A percentile compares a stretch with the other conserved stretches of the same genome.
These are phyloP conservation scores for Gentiana straminea DNA, from an alignment of 257 asterid genomes.

Conservation along the genomic window DNA sequence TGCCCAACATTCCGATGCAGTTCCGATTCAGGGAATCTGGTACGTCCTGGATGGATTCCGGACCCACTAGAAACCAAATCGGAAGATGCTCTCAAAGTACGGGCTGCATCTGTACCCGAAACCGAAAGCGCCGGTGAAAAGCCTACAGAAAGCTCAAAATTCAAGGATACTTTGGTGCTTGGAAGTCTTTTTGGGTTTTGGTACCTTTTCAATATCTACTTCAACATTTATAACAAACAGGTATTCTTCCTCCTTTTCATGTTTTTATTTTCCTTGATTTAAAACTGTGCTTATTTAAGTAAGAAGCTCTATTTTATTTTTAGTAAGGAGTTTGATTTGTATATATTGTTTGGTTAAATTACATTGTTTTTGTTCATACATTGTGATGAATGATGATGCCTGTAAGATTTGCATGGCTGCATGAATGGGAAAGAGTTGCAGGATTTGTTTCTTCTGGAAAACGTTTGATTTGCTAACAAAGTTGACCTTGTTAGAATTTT, in stretches of 20 bases:
- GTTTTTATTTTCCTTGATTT: not conserved
- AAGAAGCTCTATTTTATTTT: not conserved
- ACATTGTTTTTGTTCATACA: not conserved
- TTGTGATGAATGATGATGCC: not conserved
- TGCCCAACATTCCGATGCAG: constrained; percentile 29
- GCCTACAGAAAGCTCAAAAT: constrained; percentile 32
- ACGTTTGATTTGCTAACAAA: not conserved
- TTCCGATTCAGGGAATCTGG: constrained; percentile 16
- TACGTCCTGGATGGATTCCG: constrained; percentile 44
- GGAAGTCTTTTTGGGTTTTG: constrained; percentile 81
- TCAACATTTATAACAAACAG: constrained; percentile 95
- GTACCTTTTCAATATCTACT: constrained; percentile 89
- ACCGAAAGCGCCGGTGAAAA: constrained; percentile 46
- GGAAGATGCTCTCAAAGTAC: constrained; percentile 23
- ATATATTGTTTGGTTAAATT: not conserved
- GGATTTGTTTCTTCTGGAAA: not conserved
- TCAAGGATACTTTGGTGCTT: constrained; percentile 53
- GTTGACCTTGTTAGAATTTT: not conserved
- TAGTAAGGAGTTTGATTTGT: not conserved
- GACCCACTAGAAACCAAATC: constrained; percentile 19
- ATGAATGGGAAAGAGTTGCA: not conserved
- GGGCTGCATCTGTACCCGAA: constrained; percentile 43
- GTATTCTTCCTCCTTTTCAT: constrained; percentile 14
- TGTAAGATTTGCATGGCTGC: constrained; percentile 5
- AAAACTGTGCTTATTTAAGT: not conserved